These are phyloP conservation scores for Peronosclerospora sorghi DNA, from an alignment of 352 stramenopile species.

Conservation along the genomic window DNA sequence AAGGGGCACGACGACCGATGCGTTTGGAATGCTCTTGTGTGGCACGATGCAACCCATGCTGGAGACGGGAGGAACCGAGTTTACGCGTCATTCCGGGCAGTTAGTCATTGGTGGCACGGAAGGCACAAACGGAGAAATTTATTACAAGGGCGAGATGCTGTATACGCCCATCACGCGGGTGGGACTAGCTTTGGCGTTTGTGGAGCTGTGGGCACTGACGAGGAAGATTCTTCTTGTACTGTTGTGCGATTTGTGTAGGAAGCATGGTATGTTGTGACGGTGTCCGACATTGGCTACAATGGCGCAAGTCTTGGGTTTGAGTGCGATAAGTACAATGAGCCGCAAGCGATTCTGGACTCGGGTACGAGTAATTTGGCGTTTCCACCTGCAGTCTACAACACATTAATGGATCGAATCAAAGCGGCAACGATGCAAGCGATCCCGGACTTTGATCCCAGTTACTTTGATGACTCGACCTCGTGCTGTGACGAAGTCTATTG, in stretches of 20 bases:
- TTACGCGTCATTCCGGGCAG: constrained; percentile 48
- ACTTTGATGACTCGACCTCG: constrained; percentile 57
- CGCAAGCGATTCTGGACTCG: constrained; percentile 72
- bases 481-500: constrained; percentile 67
- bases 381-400: constrained; percentile 61
- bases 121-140: constrained; percentile 38
- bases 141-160: constrained; percentile 60
- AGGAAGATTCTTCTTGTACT: background rate
- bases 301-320: constrained; percentile 43
- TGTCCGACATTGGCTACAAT: constrained; percentile 63
- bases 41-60: constrained; percentile 67
- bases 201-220: background rate
- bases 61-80: constrained; percentile 21
- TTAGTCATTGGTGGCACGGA: constrained; percentile 55
- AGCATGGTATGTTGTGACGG: constrained; percentile 71
- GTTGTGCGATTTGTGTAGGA: constrained; percentile 26
- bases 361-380: constrained; percentile 78
- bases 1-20: constrained; percentile 28
- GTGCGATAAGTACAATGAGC: constrained; percentile 63
- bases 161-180: constrained; percentile 65
- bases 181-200: too few species aligned
- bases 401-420: constrained; percentile 58
- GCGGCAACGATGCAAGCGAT: constrained; percentile 40
- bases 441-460: constrained; percentile 53
- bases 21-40: constrained; percentile 68